Evolutionary conservation across 441 rosid genomes (phyloP).

Genomic region (Bruguiera hainesii): DNA sequence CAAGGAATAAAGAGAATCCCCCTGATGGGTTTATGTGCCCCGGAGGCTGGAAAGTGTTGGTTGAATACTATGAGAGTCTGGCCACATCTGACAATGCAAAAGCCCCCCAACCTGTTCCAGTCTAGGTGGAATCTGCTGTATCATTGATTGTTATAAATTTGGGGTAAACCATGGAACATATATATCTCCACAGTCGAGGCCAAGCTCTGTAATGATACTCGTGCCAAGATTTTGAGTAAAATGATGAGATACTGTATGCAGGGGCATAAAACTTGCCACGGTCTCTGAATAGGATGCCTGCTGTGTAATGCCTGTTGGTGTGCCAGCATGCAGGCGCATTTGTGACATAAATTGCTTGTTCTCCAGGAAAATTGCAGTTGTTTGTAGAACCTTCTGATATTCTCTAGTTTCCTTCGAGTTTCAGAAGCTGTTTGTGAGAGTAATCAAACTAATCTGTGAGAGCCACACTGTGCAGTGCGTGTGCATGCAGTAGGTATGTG

Average conservation of each 20-base stretch:
- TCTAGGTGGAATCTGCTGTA: constrained; percentile 29
- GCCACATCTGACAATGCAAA: constrained; percentile 43
- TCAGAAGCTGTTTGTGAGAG: no score
- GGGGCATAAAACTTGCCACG: constrained; percentile 26
- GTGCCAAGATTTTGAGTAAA: constrained; percentile 26
- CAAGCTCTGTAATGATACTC: constrained; percentile 15
- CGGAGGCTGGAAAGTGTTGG: constrained; percentile 91
- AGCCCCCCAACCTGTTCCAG: constrained; percentile 58
- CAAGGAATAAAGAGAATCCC: constrained; percentile 85
- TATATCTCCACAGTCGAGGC: constrained; percentile 22
- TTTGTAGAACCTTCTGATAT: no score
- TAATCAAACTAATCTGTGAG: no score
- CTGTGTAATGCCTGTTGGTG: constrained; percentile 15
- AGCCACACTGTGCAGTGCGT: no score
- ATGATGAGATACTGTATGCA: constrained; percentile 22
- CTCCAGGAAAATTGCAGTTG: constrained; percentile 2
- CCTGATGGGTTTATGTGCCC: constrained; percentile 98
- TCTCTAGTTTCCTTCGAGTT: no score
- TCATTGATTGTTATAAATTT: constrained; percentile 18
- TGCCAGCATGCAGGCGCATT: constrained; percentile 7
- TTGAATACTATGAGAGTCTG: constrained; percentile 76
- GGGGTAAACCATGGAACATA: constrained; percentile 21
- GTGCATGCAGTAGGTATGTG: no score
- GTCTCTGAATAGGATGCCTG: constrained; percentile 28
- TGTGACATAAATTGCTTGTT: constrained; percentile 23